These are phyloP conservation scores for Stromatinia cepivora DNA, from an alignment of 2,329 filamentous ascomycete species.

Conservation along the genomic window DNA sequence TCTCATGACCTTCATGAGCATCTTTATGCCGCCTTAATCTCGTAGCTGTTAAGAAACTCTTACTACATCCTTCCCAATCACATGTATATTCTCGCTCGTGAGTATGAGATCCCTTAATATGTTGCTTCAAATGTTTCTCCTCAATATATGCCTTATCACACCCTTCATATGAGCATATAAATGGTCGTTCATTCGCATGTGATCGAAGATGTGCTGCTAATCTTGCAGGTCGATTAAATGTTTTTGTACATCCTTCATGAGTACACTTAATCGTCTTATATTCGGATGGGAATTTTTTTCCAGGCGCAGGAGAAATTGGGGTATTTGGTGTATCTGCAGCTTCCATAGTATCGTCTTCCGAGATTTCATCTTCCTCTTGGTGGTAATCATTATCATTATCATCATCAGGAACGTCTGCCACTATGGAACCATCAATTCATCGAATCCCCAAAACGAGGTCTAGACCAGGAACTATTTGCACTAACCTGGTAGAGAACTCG, in stretches of 20 bases:
- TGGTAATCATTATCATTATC: slow-evolving; percentile 42
- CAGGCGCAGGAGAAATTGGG: slow-evolving; percentile 49
- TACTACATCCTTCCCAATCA: slow-evolving; percentile 69
- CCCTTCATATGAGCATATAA: slow-evolving; percentile 64
- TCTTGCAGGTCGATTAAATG: slow-evolving; percentile 83
- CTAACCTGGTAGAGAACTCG: slow-evolving; percentile 23
- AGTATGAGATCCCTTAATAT: slow-evolving; percentile 79
- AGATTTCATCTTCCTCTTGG: slow-evolving; percentile 38
- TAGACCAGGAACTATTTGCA: slow-evolving; percentile 25
- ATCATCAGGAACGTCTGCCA: slow-evolving; percentile 45
- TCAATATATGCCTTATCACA: slow-evolving; percentile 86
- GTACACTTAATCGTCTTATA: slow-evolving; percentile 77
- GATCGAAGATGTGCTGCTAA: slow-evolving; percentile 78
- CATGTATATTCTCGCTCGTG: slow-evolving; percentile 70
- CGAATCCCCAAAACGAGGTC: not conserved
- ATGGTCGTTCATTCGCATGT: slow-evolving; percentile 83
- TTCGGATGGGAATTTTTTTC: slow-evolving; percentile 62
- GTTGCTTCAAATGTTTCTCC: slow-evolving; percentile 81
- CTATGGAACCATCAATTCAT: slow-evolving; percentile 20
- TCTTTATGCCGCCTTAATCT: slow-evolving; percentile 73
- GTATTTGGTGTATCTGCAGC: slow-evolving; percentile 49
- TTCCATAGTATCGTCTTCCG: slow-evolving; percentile 41
- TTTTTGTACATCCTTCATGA: slow-evolving; percentile 72
- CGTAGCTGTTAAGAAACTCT: slow-evolving; percentile 79
- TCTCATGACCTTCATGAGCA: slow-evolving; percentile 76